Evolutionary conservation across 371 early-diverging fungal genomes (phyloP).

Genomic region (Phascolomyces articulosus): DNA sequence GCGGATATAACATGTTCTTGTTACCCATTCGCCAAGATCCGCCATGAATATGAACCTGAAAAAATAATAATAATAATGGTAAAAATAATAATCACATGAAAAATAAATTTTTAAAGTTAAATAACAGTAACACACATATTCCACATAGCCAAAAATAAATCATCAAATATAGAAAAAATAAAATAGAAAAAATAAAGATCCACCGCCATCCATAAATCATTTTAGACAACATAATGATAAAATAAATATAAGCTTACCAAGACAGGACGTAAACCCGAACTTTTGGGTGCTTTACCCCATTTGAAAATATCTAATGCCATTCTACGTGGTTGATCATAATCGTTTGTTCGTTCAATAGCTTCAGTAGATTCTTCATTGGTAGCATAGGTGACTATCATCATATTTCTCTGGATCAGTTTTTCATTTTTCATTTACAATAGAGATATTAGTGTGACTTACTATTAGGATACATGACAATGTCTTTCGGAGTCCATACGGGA

Average conservation of each 20-base stretch:
- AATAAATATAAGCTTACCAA: no score
- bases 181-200: no score
- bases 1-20: constrained; percentile 52
- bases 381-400: constrained; percentile 54
- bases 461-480: constrained; percentile 48
- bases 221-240: no score
- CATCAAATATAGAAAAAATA: no score
- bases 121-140: no score
- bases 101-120: no score
- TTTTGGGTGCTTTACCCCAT: constrained; percentile 17
- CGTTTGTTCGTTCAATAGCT: constrained; percentile 32
- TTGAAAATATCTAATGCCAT: constrained; percentile 54
- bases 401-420: neutral
- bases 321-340: constrained; percentile 30
- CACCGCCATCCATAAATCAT: no score
- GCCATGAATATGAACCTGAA: constrained; percentile 67
- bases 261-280: constrained; percentile 42
- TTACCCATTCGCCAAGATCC: constrained; percentile 64
- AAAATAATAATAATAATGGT: neutral
- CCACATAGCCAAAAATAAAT: no score
- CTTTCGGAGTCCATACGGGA: constrained; percentile 46
- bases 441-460: constrained; percentile 32
- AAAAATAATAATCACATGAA: neutral
- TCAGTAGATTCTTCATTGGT: constrained; percentile 48
- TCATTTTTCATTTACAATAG: neutral